Evolutionary conservation across 108 stramenopile species (phyloP).

Genomic region (Fragilaria crotonensis): DNA sequence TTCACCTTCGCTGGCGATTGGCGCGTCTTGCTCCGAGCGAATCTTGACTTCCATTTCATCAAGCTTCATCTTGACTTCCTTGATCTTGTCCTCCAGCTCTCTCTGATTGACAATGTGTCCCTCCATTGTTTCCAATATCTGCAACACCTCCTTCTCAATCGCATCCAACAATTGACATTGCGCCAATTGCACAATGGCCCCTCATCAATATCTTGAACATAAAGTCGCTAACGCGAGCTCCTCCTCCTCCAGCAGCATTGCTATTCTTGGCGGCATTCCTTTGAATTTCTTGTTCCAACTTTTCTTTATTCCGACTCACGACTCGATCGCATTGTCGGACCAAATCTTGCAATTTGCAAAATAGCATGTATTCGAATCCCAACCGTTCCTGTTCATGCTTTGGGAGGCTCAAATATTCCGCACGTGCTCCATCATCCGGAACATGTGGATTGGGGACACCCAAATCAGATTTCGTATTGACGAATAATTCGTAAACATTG

Average conservation of each 20-base stretch:
- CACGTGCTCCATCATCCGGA: conserved; percentile 58
- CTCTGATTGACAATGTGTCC: not conserved
- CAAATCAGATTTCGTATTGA: conserved; percentile 81
- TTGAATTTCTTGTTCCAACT: conserved; percentile 59
- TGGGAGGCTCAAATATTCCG: conserved; percentile 54
- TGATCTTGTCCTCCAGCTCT: conserved; percentile 15
- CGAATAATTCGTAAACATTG: conserved; percentile 83
- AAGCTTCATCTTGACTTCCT: conserved; percentile 6
- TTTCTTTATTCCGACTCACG: conserved; percentile 73
- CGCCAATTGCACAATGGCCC: conserved; percentile 51
- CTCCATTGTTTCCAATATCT: conserved; percentile 4
- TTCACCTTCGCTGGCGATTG: conserved; percentile 1
- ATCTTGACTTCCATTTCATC: conserved; percentile 7
- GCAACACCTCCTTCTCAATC: conserved; percentile 12
- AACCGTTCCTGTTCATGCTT: conserved; percentile 69
- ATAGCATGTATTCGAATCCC: conserved; percentile 66
- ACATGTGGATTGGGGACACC: conserved; percentile 50
- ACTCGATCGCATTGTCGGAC: conserved; percentile 71
- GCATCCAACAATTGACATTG: conserved; percentile 32
- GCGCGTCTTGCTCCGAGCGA: conserved; percentile 1
- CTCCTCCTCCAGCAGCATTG: not conserved
- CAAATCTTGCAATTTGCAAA: conserved; percentile 64
- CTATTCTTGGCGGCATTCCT: conserved; percentile 34
- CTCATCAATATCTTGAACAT: conserved; percentile 41
- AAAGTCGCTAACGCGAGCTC: too few species aligned